These are phyloP conservation scores for Magnolia sinica DNA, from an alignment of 164 flowering plant genomes.

Conservation along the genomic window DNA sequence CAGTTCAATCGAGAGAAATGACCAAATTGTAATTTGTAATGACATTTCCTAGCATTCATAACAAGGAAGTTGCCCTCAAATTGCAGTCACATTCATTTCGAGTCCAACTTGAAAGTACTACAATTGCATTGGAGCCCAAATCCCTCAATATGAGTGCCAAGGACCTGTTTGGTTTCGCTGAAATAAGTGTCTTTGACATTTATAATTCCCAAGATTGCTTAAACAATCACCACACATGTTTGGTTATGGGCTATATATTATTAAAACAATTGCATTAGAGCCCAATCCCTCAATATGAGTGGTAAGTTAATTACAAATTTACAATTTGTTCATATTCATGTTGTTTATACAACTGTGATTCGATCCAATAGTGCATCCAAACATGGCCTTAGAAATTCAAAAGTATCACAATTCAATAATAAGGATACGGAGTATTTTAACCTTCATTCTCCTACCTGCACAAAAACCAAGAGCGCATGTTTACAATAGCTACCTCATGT, in stretches of 20 bases:
- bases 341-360: background rate
- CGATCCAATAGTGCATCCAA: background rate
- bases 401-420: constrained; percentile 25
- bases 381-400: background rate
- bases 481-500: no score
- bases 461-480: background rate
- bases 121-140: background rate
- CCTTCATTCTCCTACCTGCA: constrained; percentile 19
- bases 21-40: background rate
- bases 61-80: background rate
- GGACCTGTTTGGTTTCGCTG: background rate
- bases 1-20: background rate
- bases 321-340: background rate
- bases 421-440: constrained; percentile 21
- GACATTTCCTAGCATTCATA: background rate
- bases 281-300: background rate
- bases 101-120: background rate
- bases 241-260: no score
- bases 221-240: no score
- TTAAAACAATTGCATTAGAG: no score
- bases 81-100: background rate
- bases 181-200: no score
- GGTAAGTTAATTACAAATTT: background rate
- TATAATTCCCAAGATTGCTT: no score
- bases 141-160: background rate